Evolutionary conservation across 2,329 filamentous ascomycete species (phyloP), one percentile per base, ranked within the genome.

Genomic region (Didymosphaeria variabile): DNA sequence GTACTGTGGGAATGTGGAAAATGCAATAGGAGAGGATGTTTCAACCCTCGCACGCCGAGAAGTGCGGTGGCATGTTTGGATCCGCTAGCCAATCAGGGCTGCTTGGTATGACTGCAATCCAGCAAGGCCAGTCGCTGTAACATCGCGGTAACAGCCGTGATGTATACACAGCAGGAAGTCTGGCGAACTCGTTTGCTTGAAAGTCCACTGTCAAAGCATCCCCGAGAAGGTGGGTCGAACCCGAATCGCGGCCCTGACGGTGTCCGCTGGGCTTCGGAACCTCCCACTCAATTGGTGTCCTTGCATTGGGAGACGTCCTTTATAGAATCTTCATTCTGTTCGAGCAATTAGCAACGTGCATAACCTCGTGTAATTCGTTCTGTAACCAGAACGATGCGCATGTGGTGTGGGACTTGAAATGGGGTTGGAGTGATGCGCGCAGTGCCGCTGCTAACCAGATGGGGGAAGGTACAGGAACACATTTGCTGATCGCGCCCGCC

Each of bases 381-480:
- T 40, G 15, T 13, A 13, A n/a, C 17, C 8, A 21, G n/a, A 13
- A 21, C 5, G 32, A 21, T 19, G 49, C n/a, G n/a, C n/a, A n/a
- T n/a, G n/a, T n/a, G n/a, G n/a, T n/a, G n/a, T n/a, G n/a, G n/a
- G n/a, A n/a, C n/a, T 21, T 32, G 29, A 31, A 4, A 15, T 19
- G n/a, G 13, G 17, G 9, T 9, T n/a, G n/a, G 31, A 9, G 6
- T 26, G 32, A 55, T 21, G 52, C 17, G 23, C 26, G 23, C 23
- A 6, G 23, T 21, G 21, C 5, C 23, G n/a, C 23, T 34, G 29
- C 52, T 55, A 55, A 15, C 38, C 26, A 21, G 12, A 15, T 31
- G 10, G 32, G 52, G 52, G 17, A 55, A 55, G 17, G 52, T 45
- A 26, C 23, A n/a, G n/a, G n/a, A n/a, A n/a, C n/a, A n/a, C n/a